These are phyloP conservation scores for Dryas drummondii DNA, from an alignment of 306 rosid genomes.

Conservation along the genomic window DNA sequence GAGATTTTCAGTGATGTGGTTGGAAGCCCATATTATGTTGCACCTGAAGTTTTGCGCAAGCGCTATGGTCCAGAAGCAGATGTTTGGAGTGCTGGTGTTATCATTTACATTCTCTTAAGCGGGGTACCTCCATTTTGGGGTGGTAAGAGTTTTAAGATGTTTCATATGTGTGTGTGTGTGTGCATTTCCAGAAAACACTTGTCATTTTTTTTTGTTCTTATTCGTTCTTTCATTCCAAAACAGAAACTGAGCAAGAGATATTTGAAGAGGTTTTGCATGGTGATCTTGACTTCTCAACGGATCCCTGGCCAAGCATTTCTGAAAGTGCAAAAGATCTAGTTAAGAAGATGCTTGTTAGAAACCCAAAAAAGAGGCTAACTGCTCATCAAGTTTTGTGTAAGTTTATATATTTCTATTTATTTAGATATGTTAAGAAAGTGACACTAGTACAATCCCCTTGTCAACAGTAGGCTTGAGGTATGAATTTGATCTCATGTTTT, in stretches of 20 bases:
- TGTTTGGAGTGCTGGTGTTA: slow-evolving; percentile 96
- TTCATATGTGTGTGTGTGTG: slow-evolving; percentile 3
- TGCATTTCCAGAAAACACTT: not conserved
- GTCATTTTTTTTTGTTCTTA: not conserved
- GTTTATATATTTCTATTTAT: slow-evolving; percentile 14
- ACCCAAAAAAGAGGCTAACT: slow-evolving; percentile 64
- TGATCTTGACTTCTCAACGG: slow-evolving; percentile 65
- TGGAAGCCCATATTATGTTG: slow-evolving; percentile 93
- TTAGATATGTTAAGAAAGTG: not conserved
- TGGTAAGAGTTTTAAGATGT: slow-evolving; percentile 50
- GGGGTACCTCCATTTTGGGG: slow-evolving; percentile 99
- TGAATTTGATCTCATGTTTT: not conserved
- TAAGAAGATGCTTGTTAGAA: slow-evolving; percentile 71
- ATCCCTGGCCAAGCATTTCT: slow-evolving; percentile 89
- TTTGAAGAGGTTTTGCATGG: slow-evolving; percentile 64
- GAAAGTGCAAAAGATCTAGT: slow-evolving; percentile 82
- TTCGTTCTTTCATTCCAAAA: slow-evolving; percentile 4
- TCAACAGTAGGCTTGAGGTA: not conserved
- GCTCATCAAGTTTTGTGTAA: slow-evolving; percentile 80
- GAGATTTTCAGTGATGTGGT: slow-evolving; percentile 70
- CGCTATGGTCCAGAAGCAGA: slow-evolving; percentile 81
- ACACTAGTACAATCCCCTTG: not conserved
- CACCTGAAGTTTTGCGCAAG: slow-evolving; percentile 76
- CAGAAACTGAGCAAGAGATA: slow-evolving; percentile 72
- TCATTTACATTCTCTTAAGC: slow-evolving; percentile 79